A percentile compares a stretch with the other conserved stretches of the same genome.
Evolutionary conservation across 2,329 filamentous ascomycete genomes (phyloP).

Genomic region (Byssochlamys sp.): DNA sequence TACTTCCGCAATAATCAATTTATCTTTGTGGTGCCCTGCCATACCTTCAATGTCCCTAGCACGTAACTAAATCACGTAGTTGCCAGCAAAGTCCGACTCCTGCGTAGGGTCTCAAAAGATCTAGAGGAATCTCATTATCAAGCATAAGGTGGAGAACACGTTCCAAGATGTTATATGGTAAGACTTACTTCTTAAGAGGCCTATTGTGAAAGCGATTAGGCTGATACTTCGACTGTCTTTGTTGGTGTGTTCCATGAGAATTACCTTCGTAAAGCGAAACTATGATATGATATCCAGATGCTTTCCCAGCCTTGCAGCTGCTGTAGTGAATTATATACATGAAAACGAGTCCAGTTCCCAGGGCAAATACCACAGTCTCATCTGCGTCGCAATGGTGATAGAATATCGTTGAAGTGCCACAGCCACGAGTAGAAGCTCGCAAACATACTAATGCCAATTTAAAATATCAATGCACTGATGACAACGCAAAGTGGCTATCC

Average conservation of each 20-base stretch:
- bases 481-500: neutral
- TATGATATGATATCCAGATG: neutral
- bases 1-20: neutral
- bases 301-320: neutral
- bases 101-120: no score
- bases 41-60: neutral
- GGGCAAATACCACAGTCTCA: neutral
- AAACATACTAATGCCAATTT: neutral
- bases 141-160: no score
- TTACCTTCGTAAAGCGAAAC: neutral
- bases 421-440: neutral
- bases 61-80: no score
- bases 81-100: no score
- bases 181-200: no score
- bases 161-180: no score
- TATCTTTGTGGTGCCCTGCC: neutral
- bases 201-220: no score
- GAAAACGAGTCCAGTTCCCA: neutral
- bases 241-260: no score
- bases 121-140: no score
- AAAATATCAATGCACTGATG: neutral
- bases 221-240: no score
- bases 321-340: neutral
- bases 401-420: neutral
- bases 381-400: neutral